phyloP scores from a whole-genome alignment of 768 basidiomycete species.

The Phaeotremella fagi region DNA sequence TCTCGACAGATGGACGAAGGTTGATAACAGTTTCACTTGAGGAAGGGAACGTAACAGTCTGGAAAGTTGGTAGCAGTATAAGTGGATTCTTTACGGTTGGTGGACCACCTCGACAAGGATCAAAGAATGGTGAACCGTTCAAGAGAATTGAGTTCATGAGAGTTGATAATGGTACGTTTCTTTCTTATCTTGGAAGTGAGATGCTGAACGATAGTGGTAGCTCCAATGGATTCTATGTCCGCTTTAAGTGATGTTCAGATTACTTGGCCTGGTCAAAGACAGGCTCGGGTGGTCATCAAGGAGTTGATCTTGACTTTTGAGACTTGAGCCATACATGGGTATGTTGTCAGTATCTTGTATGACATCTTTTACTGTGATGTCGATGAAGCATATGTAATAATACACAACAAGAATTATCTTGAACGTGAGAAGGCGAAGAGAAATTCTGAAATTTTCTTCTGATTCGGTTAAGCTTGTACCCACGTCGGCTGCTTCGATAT shows the following conservation, averaged over 20 bases:
- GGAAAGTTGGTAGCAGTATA: constrained; percentile 92
- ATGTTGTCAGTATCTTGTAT: no score
- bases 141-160: constrained; percentile 82
- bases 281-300: constrained; percentile 73
- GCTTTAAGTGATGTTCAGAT: constrained; percentile 70
- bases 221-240: constrained; percentile 58
- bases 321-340: no score
- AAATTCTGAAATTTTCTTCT: no score
- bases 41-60: constrained; percentile 77
- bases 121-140: constrained; percentile 70
- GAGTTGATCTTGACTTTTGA: constrained; percentile 82
- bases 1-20: constrained; percentile 87
- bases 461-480: not conserved
- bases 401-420: no score
- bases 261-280: constrained; percentile 79
- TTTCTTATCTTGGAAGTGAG: constrained; percentile 23
- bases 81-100: constrained; percentile 82
- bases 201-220: constrained; percentile 52
- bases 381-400: no score
- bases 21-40: constrained; percentile 81
- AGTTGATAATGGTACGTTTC: constrained; percentile 67
- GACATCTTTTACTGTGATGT: not conserved
- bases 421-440: no score
- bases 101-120: constrained; percentile 82
- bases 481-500: no score